Evolutionary conservation across 495 filamentous ascomycete genomes (phyloP).

Genomic region (Penicillium pulvis): DNA sequence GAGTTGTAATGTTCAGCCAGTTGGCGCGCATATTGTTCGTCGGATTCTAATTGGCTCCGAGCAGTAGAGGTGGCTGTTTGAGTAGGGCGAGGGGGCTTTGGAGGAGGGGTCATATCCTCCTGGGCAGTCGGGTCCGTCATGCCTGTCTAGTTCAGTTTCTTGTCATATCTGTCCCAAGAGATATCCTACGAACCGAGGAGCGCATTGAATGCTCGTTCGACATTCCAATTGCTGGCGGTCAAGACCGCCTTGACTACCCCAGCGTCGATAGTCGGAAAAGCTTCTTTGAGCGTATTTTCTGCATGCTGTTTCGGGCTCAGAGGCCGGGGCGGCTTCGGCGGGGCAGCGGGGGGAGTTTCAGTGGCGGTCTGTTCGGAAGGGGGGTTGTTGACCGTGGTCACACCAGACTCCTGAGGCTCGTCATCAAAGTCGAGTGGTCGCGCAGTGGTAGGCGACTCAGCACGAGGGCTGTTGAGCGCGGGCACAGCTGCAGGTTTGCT

Average conservation of each 20-base stretch:
- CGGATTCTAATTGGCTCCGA: slow-evolving; percentile 80
- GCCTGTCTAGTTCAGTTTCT: slow-evolving; percentile 46
- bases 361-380: slow-evolving; percentile 33
- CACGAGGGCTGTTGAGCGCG: slow-evolving; percentile 39
- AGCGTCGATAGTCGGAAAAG: slow-evolving; percentile 83
- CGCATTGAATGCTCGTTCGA: slow-evolving; percentile 96
- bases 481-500: slow-evolving; percentile 34
- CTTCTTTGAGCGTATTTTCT: slow-evolving; percentile 87
- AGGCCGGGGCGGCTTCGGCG: slow-evolving; percentile 87
- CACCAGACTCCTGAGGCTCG: slow-evolving; percentile 68
- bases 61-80: slow-evolving; percentile 57
- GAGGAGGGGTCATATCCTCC: slow-evolving; percentile 64
- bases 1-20: slow-evolving; percentile 87
- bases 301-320: slow-evolving; percentile 78
- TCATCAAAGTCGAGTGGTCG: slow-evolving; percentile 87
- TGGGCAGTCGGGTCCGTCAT: slow-evolving; percentile 92
- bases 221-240: slow-evolving; percentile 77
- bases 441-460: slow-evolving; percentile 86
- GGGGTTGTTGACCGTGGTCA: slow-evolving; percentile 40
- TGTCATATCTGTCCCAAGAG: background rate
- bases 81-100: slow-evolving; percentile 69
- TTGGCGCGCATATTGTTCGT: slow-evolving; percentile 92
- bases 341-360: slow-evolving; percentile 61
- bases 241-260: slow-evolving; percentile 87
- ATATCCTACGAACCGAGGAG: slow-evolving; percentile 65